Conservation (phyloP, 805 yeast species). For the Priceomyces carsonii region DNA sequence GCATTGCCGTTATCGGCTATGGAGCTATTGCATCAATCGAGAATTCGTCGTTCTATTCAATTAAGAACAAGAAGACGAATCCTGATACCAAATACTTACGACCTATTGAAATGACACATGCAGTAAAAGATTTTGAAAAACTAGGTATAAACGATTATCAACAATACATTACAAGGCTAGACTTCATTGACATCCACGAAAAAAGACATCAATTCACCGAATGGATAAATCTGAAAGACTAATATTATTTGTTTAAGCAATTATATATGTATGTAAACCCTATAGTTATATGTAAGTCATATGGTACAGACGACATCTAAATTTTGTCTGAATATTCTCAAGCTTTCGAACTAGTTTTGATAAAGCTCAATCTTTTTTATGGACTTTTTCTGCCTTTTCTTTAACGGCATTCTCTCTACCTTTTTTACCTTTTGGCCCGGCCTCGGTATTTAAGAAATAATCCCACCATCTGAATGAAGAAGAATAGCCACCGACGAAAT, state of each 20-base stretch:
- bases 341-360: not conserved
- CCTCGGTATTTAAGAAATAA: constrained; percentile 81
- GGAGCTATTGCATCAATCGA: constrained; percentile 37
- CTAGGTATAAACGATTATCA: constrained; percentile 50
- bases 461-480: constrained; percentile 98
- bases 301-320: not conserved
- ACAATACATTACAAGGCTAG: constrained; percentile 49
- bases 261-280: not conserved
- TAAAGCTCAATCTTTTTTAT: constrained; percentile 20
- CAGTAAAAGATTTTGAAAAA: constrained; percentile 48
- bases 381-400: constrained; percentile 47
- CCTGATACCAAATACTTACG: constrained; percentile 37
- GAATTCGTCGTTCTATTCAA: constrained; percentile 18
- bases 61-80: constrained; percentile 26
- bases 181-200: constrained; percentile 48
- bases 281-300: not conserved
- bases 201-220: constrained; percentile 46
- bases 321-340: not conserved
- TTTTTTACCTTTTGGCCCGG: constrained; percentile 77
- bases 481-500: constrained; percentile 93
- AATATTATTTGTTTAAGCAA: not conserved
- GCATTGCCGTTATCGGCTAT: constrained; percentile 43
- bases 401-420: constrained; percentile 69
- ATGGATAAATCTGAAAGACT: constrained; percentile 26
- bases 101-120: constrained; percentile 48